phyloP scores from a whole-genome alignment of 2,329 filamentous ascomycete species.

The Neoscytalidium dimidiatum region DNA sequence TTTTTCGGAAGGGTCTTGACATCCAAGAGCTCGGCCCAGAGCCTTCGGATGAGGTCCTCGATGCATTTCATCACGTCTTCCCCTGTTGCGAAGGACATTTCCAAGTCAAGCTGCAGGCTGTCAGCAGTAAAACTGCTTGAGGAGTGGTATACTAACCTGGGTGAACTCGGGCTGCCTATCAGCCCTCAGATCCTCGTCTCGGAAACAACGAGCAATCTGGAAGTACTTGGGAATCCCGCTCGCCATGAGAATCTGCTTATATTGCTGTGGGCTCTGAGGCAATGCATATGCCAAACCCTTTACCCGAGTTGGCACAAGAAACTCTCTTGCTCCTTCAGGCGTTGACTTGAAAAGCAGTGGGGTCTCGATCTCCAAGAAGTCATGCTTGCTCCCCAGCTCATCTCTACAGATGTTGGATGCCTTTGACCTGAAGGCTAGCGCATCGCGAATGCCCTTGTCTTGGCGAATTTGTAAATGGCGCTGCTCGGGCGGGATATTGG shows the following conservation, averaged over 20 bases:
- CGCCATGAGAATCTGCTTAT: constrained; percentile 97
- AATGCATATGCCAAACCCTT: constrained; percentile 82
- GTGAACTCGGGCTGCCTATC: constrained; percentile 97
- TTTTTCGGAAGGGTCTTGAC: constrained; percentile 34
- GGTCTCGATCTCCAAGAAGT: constrained; percentile 83
- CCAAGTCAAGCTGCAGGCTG: constrained; percentile 72
- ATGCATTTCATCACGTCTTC: constrained; percentile 66
- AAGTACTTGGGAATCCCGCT: constrained; percentile 81
- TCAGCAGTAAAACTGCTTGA: not conserved
- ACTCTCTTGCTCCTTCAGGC: constrained; percentile 91
- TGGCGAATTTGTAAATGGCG: constrained; percentile 86
- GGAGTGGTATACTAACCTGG: constrained; percentile 57
- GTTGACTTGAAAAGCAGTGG: constrained; percentile 97
- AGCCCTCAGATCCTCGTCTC: constrained; percentile 89
- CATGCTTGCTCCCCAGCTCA: constrained; percentile 55
- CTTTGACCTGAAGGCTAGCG: constrained; percentile 70
- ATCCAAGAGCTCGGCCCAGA: constrained; percentile 57
- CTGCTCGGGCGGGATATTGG: constrained; percentile 71
- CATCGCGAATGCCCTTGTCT: constrained; percentile 64
- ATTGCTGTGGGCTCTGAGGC: constrained; percentile 95
- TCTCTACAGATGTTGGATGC: constrained; percentile 57
- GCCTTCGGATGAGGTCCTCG: constrained; percentile 54
- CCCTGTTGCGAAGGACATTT: constrained; percentile 83
- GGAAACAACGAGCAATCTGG: constrained; percentile 92
- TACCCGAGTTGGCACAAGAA: constrained; percentile 82